Base-by-base conservation (phyloP, 805 yeast genomes). In the Lipomyces orientalis region DNA sequence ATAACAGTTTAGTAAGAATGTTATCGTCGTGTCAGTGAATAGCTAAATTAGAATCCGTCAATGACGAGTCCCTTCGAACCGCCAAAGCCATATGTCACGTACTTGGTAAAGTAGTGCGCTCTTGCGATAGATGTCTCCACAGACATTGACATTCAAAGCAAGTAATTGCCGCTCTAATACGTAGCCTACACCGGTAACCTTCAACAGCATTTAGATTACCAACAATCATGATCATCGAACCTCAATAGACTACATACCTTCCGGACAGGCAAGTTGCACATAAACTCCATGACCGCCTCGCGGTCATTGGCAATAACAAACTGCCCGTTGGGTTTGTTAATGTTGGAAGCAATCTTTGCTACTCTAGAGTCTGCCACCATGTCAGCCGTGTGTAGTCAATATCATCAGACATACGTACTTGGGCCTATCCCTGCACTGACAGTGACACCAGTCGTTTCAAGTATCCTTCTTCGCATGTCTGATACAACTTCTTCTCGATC, bases 351-450 rank as follows among this genome's bases (percentile, higher is more conserved):
- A 31, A 74, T 73, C 58, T 74, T 74, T 2, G 76, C 76, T 12
- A 74, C 54, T 10, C 76, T 60, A 12, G 71, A 61, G 56, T 74
- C 70, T 66, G 51, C 43, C 34, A 14, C 16, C 8, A 22, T 46
- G 19, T 16, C 9, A 55, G 49, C n/a, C 16, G 1, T 4, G 10
- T 1, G n/a, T n/a, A 43, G 1, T n/a, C 25, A 16, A 19, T 12
- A 8, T 14, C 16, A 60, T 31, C 16, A 14, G 54, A 7, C 3
- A 5, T 34, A 67, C 70, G 22, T 89, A 73, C 91, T 92, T 12
- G 83, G 76, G 0, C 91, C 88, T 19, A 85, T 85, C 0, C 98
- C 98, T 49, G 93, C 82, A 75, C 97, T 92, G 0, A 91, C 91
- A 0, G 89, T 78, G 71, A 97, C 88, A 34, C 79, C 77, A 0